phyloP scores from a whole-genome alignment of 768 basidiomycete species.

The Leccinellum luteum region DNA sequence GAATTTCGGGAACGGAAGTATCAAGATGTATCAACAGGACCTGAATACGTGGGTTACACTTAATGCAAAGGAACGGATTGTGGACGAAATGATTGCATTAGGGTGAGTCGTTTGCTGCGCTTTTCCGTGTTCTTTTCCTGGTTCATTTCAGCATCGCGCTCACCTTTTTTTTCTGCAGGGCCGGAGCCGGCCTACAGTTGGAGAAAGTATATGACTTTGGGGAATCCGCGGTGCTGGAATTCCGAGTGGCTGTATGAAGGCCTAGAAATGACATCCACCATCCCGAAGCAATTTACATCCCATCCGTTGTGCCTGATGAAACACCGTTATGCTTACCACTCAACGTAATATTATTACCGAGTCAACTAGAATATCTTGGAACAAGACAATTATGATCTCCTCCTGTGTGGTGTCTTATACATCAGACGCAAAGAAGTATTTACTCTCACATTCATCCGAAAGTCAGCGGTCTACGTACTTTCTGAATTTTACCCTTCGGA shows the following conservation, averaged over 20 bases:
- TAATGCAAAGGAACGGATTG: slow-evolving; percentile 43
- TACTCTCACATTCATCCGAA: too few species aligned
- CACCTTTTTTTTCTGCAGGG: slow-evolving; percentile 4
- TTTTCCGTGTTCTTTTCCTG: background rate
- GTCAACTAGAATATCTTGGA: background rate
- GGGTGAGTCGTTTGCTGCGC: slow-evolving; percentile 16
- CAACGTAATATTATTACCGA: background rate
- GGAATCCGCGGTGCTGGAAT: background rate
- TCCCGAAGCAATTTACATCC: background rate
- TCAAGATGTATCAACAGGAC: slow-evolving; percentile 43
- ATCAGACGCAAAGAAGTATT: too few species aligned
- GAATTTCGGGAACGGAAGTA: slow-evolving; percentile 44
- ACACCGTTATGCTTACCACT: background rate
- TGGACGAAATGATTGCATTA: slow-evolving; percentile 39
- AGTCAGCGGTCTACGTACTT: too few species aligned
- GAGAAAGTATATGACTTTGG: slow-evolving; percentile 17
- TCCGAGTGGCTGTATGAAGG: slow-evolving; percentile 8
- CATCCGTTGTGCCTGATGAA: background rate
- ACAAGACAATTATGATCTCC: background rate
- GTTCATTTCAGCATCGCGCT: background rate
- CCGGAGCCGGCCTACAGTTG: slow-evolving; percentile 17
- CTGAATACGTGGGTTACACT: slow-evolving; percentile 43
- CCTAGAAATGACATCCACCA: background rate
- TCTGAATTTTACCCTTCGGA: too few species aligned
- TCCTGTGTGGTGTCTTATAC: background rate